A percentile compares a stretch with the other conserved stretches of the same genome.
phyloP scores from a whole-genome alignment of 441 rosid genomes.

The Flueggea neowawraea region DNA sequence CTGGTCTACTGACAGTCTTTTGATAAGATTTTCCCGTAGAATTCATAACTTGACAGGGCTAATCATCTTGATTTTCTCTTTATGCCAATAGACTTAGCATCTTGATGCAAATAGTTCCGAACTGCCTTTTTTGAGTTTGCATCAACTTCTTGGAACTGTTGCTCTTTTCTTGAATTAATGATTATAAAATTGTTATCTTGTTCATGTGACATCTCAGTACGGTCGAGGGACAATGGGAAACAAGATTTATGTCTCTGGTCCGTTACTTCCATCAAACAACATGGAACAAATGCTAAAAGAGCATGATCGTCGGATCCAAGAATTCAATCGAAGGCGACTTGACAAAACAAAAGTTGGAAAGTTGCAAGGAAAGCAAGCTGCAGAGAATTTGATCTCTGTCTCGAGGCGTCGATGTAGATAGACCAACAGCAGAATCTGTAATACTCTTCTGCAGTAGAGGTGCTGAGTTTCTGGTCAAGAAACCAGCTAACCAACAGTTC shows the following conservation, averaged over 20 bases:
- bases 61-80: background rate
- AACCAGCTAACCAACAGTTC: too few relatives aligned
- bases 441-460: background rate
- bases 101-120: background rate
- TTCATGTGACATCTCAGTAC: conserved; percentile 28
- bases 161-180: background rate
- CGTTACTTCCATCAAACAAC: conserved; percentile 62
- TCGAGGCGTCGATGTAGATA: conserved; percentile 3
- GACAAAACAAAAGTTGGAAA: conserved; percentile 35
- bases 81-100: background rate
- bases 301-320: conserved; percentile 63
- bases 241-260: conserved; percentile 82
- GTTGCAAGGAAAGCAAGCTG: conserved; percentile 20
- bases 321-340: conserved; percentile 42
- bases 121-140: too few relatives aligned
- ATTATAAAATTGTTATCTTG: conserved; percentile 5
- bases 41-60: background rate
- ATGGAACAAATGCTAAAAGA: conserved; percentile 86
- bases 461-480: too few relatives aligned
- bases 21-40: too few relatives aligned
- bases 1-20: background rate
- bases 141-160: too few relatives aligned
- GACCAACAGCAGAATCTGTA: background rate
- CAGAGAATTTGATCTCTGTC: conserved; percentile 11
- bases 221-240: conserved; percentile 42